A percentile compares a stretch with the other conserved stretches of the same genome.
Evolutionary conservation across 1,139 yeast species (phyloP).

Genomic region (Geotrichum armillariae): DNA sequence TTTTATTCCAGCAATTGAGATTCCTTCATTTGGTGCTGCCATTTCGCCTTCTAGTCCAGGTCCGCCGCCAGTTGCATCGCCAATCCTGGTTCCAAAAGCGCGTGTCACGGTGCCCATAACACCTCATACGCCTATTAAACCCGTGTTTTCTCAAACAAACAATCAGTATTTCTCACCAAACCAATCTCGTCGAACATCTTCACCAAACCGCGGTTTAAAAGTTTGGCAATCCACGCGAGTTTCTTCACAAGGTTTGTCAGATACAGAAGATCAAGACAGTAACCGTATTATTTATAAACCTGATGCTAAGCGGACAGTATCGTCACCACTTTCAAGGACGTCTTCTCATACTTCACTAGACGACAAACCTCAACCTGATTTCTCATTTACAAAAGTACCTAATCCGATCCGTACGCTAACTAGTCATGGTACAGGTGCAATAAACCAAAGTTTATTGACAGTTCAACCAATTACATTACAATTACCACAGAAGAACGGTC

Average conservation of each 20-base stretch:
- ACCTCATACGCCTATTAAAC: slow-evolving; percentile 17
- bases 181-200: not conserved
- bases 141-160: slow-evolving; percentile 13
- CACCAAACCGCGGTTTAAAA: not conserved
- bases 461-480: not conserved
- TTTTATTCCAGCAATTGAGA: too few species aligned
- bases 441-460: not conserved
- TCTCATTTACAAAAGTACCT: not conserved
- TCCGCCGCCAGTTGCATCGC: too few species aligned
- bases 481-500: not conserved
- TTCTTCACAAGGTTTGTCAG: not conserved
- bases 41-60: too few species aligned
- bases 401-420: not conserved
- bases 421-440: not conserved
- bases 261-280: not conserved
- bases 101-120: too few species aligned
- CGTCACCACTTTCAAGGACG: not conserved
- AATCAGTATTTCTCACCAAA: not conserved
- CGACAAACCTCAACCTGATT: not conserved
- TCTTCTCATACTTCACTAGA: not conserved
- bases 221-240: not conserved
- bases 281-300: not conserved
- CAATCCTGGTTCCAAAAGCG: too few species aligned
- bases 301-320: not conserved
- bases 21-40: too few species aligned